Evolutionary conservation across 202 grass and related monocot species (phyloP).

Genomic region (Schoenoplectus triqueter): DNA sequence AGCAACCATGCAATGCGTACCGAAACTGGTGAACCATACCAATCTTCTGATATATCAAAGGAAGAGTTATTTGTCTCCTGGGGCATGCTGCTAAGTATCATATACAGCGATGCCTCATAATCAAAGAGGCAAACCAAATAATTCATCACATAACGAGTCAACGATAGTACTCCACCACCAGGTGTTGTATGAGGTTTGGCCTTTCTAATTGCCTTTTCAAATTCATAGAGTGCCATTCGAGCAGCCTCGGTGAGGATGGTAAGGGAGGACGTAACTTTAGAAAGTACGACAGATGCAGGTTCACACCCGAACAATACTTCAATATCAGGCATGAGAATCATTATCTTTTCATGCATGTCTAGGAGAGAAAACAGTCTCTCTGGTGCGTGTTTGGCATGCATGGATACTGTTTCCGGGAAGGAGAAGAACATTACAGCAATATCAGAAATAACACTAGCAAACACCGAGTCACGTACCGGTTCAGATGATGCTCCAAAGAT

Average conservation of each 20-base stretch:
- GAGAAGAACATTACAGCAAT: conserved; percentile 42
- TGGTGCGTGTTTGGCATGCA: conserved; percentile 44
- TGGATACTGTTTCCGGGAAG: conserved; percentile 44
- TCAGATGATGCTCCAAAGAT: conserved; percentile 44
- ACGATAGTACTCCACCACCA: conserved; percentile 58
- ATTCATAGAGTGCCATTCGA: conserved; percentile 35
- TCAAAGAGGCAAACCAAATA: conserved; percentile 77
- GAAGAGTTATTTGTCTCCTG: conserved; percentile 12
- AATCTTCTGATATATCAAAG: conserved; percentile 21
- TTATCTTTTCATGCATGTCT: conserved; percentile 64
- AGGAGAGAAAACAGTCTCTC: conserved; percentile 72
- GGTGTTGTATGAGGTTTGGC: conserved; percentile 37
- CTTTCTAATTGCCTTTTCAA: conserved; percentile 52
- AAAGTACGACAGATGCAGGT: conserved; percentile 1
- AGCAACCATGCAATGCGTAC: conserved; percentile 52
- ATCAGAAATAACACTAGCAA: conserved; percentile 47
- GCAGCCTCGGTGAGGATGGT: conserved; percentile 42
- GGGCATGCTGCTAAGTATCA: conserved; percentile 44
- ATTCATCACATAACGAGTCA: conserved; percentile 88
- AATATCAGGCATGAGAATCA: conserved; percentile 43
- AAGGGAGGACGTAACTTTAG: conserved; percentile 26
- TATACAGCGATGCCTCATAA: conserved; percentile 51
- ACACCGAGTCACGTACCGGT: conserved; percentile 46
- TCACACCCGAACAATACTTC: conserved; percentile 47
- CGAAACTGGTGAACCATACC: conserved; percentile 41